phyloP scores from a whole-genome alignment of 345 rosid species.

The Salix caprea region DNA sequence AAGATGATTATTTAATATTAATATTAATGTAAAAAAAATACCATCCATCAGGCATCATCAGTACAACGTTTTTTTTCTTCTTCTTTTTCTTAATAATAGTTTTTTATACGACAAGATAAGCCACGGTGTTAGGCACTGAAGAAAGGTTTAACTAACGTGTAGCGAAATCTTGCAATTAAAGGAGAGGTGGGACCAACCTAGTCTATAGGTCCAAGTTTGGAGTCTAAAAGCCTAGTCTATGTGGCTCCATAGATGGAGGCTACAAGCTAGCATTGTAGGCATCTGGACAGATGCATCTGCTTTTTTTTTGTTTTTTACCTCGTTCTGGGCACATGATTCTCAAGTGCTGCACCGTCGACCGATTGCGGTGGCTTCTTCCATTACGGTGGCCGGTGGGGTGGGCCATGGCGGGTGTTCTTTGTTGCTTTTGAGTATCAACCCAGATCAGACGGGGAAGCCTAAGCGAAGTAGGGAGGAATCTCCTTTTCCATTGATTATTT shows the following conservation, averaged over 20 bases:
- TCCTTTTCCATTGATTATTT: not conserved
- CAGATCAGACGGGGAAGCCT: not conserved
- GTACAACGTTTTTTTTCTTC: not conserved
- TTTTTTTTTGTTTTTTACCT: not conserved
- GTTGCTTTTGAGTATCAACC: too few species aligned
- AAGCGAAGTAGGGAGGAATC: not conserved
- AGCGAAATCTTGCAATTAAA: not conserved
- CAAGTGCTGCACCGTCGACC: too few species aligned
- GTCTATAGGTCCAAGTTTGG: not conserved
- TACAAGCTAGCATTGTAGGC: not conserved
- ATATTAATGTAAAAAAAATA: too few species aligned
- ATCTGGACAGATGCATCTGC: not conserved
- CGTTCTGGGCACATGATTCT: too few species aligned
- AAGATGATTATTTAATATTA: too few species aligned
- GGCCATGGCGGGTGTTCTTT: too few species aligned
- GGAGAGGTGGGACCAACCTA: not conserved
- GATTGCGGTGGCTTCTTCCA: too few species aligned
- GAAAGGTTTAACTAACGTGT: not conserved
- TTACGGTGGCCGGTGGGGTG: too few species aligned
- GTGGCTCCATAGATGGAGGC: not conserved
- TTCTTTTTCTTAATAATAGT: not conserved
- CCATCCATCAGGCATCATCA: too few species aligned
- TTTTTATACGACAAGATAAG: not conserved
- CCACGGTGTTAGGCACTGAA: not conserved
- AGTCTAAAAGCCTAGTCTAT: constrained; percentile 3